Evolutionary conservation across 139 green algal genomes (phyloP).

Genomic region (Desmodesmus armatus): DNA sequence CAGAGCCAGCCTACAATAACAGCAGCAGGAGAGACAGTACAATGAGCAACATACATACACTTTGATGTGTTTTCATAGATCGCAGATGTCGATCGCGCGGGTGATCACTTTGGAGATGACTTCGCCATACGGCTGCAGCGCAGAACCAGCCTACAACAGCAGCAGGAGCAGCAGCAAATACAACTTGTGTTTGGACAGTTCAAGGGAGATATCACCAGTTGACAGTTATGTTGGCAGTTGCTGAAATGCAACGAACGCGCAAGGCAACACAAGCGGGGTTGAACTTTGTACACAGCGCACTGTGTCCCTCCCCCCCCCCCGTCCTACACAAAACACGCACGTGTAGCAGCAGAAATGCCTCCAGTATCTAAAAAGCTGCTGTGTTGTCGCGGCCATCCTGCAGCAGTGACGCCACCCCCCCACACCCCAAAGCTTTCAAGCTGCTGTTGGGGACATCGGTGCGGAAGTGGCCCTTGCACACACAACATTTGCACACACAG

Average conservation of each 20-base stretch:
- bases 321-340: conserved; percentile 1
- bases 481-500: no score
- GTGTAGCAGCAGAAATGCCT: conserved; percentile 71
- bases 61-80: no score
- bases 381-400: conserved; percentile 64
- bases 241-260: no score
- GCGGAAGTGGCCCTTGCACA: no score
- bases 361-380: conserved; percentile 66
- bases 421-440: no score
- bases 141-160: conserved; percentile 5
- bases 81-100: not conserved
- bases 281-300: not conserved
- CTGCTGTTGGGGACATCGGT: no score
- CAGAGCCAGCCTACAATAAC: conserved; percentile 8
- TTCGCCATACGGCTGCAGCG: conserved; percentile 40
- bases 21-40: not conserved
- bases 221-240: no score
- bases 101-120: conserved; percentile 25
- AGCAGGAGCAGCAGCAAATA: not conserved
- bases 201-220: no score
- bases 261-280: no score
- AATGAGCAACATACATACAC: not conserved
- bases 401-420: conserved; percentile 68
- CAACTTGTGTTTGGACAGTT: no score
- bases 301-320: not conserved